These are phyloP conservation scores for Escallonia rubra DNA, from an alignment of 129 eudicot genomes.

Conservation along the genomic window DNA sequence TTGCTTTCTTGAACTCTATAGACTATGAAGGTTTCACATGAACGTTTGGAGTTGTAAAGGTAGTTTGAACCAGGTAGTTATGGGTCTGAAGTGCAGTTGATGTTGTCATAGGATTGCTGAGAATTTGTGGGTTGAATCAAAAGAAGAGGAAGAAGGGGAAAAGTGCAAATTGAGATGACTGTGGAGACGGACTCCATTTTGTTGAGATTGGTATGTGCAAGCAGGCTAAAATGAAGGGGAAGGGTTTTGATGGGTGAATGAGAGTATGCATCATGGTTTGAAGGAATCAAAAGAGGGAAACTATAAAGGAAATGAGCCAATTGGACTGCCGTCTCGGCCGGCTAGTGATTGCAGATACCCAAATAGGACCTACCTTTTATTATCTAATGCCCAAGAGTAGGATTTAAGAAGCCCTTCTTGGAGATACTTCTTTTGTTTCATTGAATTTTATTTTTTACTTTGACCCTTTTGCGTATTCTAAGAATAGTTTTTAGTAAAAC, in stretches of 20 bases:
- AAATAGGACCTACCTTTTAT: too few species aligned
- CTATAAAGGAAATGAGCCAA: background rate
- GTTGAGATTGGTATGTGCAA: background rate
- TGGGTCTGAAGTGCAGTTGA: slow-evolving; percentile 24
- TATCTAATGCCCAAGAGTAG: too few species aligned
- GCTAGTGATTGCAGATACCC: too few species aligned
- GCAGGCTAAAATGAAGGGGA: too few species aligned
- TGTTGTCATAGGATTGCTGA: slow-evolving; percentile 31
- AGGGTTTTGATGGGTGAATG: background rate
- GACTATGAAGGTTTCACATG: slow-evolving; percentile 39
- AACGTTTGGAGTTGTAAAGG: slow-evolving; percentile 24
- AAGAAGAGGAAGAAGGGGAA: slow-evolving; percentile 9
- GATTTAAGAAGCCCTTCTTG: too few species aligned
- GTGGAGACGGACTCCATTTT: slow-evolving; percentile 13
- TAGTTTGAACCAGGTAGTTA: slow-evolving; percentile 31
- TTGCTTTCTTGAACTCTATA: slow-evolving; percentile 31
- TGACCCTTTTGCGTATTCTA: too few species aligned
- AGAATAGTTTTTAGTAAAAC: too few species aligned
- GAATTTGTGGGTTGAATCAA: slow-evolving; percentile 10
- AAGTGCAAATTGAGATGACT: background rate
- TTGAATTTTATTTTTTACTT: too few species aligned
- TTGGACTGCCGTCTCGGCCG: slow-evolving; percentile 10
- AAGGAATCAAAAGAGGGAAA: slow-evolving; percentile 2
- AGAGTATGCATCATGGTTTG: background rate
- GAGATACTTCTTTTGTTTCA: too few species aligned